A percentile compares a stretch with the other conserved stretches of the same genome.
Conservation (phyloP, 1,139 yeast genomes). For the Eremothecium coryli region DNA sequence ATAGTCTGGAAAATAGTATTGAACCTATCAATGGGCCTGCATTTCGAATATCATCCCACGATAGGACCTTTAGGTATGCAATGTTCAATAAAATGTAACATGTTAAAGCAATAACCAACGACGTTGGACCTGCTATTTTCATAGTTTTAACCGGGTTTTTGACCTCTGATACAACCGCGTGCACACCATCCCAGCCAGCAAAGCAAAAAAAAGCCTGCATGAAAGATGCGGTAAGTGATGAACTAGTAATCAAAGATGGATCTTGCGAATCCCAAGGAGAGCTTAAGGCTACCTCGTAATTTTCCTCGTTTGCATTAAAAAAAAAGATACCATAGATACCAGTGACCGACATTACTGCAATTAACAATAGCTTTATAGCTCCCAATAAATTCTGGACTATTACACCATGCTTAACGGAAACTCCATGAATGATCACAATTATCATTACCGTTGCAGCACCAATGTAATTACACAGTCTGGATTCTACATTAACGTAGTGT, state of each 20-base stretch:
- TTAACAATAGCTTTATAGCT: constrained; percentile 40
- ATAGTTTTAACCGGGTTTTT: constrained; percentile 61
- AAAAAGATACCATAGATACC: constrained; percentile 43
- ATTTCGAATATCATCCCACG: constrained; percentile 42
- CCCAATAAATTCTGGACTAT: constrained; percentile 51
- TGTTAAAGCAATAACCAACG: constrained; percentile 41
- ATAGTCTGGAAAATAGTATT: constrained; percentile 45
- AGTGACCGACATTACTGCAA: constrained; percentile 40
- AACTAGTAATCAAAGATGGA: constrained; percentile 31
- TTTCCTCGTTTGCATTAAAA: constrained; percentile 21
- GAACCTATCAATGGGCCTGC: constrained; percentile 56
- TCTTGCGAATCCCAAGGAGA: constrained; percentile 19
- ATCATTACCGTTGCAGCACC: constrained; percentile 39
- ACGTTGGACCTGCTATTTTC: constrained; percentile 63
- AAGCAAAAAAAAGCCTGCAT: constrained; percentile 53
- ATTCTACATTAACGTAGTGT: constrained; percentile 31
- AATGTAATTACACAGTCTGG: constrained; percentile 32
- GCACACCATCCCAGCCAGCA: constrained; percentile 59
- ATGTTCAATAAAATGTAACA: constrained; percentile 48
- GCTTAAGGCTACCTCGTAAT: constrained; percentile 5
- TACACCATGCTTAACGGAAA: constrained; percentile 46
- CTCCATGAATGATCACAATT: constrained; percentile 41
- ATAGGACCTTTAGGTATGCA: constrained; percentile 48
- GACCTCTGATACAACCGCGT: constrained; percentile 54
- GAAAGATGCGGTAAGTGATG: constrained; percentile 47